Base-by-base conservation (phyloP, 805 yeast genomes). In the Ogataea wickerhamii region DNA sequence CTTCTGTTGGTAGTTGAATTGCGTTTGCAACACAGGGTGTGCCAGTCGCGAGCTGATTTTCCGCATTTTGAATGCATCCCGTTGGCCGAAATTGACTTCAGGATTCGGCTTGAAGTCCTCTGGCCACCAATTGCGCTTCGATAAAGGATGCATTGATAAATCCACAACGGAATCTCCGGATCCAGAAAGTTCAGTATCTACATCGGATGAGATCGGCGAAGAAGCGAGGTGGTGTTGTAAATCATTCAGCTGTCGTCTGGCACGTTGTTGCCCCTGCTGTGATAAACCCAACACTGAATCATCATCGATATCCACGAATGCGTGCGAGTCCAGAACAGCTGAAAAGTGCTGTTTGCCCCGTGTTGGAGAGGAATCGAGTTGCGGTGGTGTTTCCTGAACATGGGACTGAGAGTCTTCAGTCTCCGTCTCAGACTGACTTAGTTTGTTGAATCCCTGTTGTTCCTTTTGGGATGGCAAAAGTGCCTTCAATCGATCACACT, bases 61-160 rank as follows among this genome's bases (percentile, higher is more conserved):
- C 16, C 57, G 43, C 38, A 44, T 40, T 22, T 53, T 46, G 31
- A 54, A 51, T 10, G 58, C 51, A 7, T 40, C 29, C 12, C 22
- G 34, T 18, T 32, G 28, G 1, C 55, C 53, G 32, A 52, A 51
- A 25, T 52, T 51, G 6, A 43, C 38, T 6, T 23, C 36, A 7
- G 64, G 59, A 37, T 63, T 63, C 3, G 58, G 56, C 26, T 49
- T 50, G 48, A 64, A 64, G 36, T 64, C 68, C 38, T 62, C 67
- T 2, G 64, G 58, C 43, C 55, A 60, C 69, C 68, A 64, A 5
- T 48, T 44, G 7, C 59, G 35, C 4, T 49, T 39, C 2, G 53
- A 40, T 8, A 23, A 20, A 3, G 65, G 65, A 39, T 63, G 52
- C 3, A 7, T 16, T 2, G 61, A 44, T 3, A 61, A 36, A 36